Evolutionary conservation across 2,329 filamentous ascomycete species (phyloP).

Genomic region (Pseudocercospora fijiensis): DNA sequence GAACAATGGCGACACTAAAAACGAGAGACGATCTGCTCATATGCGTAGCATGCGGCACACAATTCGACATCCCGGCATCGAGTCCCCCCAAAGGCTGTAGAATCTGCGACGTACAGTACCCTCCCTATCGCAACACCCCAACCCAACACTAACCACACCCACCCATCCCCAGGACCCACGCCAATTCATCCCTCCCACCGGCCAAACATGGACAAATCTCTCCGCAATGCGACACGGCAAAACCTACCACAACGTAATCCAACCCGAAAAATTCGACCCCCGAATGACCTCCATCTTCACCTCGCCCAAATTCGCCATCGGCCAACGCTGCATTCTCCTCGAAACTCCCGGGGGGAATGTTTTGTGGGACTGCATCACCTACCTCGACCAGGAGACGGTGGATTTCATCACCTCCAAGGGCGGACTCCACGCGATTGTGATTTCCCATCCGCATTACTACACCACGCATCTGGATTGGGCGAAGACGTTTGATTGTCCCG

Average conservation of each 20-base stretch:
- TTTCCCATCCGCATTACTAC: constrained; percentile 74
- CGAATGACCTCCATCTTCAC: constrained; percentile 49
- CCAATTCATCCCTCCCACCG: constrained; percentile 64
- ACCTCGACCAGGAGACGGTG: constrained; percentile 65
- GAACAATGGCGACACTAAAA: constrained; percentile 8
- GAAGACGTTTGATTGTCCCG: constrained; percentile 63
- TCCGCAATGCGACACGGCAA: constrained; percentile 33
- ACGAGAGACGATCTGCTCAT: constrained; percentile 51
- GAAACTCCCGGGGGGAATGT: constrained; percentile 66
- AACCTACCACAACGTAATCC: constrained; percentile 57
- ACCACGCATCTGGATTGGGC: constrained; percentile 75
- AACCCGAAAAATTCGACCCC: constrained; percentile 47
- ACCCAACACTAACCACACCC: background rate
- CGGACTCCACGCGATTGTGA: constrained; percentile 66
- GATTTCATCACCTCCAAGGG: constrained; percentile 59
- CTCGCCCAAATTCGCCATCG: constrained; percentile 62
- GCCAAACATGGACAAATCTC: constrained; percentile 67
- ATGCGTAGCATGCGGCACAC: constrained; percentile 69
- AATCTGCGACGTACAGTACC: constrained; percentile 64
- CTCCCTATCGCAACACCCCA: background rate
- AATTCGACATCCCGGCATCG: constrained; percentile 58
- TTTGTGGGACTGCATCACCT: constrained; percentile 75
- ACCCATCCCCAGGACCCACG: constrained; percentile 59
- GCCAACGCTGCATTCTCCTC: constrained; percentile 70
- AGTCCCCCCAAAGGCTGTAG: constrained; percentile 57